Evolutionary conservation across 345 rosid species (phyloP).

Genomic region (Stellera chamaejasme): DNA sequence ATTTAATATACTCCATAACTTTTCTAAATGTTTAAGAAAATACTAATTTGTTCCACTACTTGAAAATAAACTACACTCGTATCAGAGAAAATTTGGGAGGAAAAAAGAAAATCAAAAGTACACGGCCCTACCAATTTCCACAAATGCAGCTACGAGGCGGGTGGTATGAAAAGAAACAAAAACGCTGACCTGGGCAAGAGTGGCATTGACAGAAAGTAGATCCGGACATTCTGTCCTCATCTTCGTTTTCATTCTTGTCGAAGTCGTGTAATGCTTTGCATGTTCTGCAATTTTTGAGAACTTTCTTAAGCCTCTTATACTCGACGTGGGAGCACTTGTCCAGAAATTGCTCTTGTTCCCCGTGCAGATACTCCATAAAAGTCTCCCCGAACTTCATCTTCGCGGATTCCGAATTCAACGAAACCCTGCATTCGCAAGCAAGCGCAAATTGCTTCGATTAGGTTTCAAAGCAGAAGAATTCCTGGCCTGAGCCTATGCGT

Average conservation of each 20-base stretch:
- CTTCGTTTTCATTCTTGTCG: conserved; percentile 15
- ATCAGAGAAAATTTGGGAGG: not conserved
- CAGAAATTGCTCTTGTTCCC: conserved; percentile 53
- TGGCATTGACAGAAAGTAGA: conserved; percentile 33
- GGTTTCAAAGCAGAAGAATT: too few relatives aligned
- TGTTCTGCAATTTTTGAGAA: conserved; percentile 58
- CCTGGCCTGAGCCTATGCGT: too few relatives aligned
- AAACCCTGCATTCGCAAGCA: too few relatives aligned
- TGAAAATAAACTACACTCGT: too few relatives aligned
- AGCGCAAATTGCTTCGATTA: too few relatives aligned
- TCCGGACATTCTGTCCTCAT: conserved; percentile 9
- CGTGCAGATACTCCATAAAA: conserved; percentile 61
- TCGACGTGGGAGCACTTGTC: conserved; percentile 69
- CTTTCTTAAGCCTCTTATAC: conserved; percentile 81
- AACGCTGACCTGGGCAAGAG: conserved; percentile 50
- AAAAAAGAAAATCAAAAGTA: not conserved
- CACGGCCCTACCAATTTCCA: too few relatives aligned
- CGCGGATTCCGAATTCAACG: not conserved
- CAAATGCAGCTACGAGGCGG: too few relatives aligned
- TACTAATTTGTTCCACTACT: too few relatives aligned
- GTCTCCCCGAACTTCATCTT: conserved; percentile 92
- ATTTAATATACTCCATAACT: too few relatives aligned
- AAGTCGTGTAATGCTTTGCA: conserved; percentile 29
- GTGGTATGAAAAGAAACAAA: not conserved
- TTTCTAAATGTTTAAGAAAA: too few relatives aligned